These are phyloP conservation scores for Cordyceps pruinosa DNA, from an alignment of 2,329 filamentous ascomycete species.

Conservation along the genomic window DNA sequence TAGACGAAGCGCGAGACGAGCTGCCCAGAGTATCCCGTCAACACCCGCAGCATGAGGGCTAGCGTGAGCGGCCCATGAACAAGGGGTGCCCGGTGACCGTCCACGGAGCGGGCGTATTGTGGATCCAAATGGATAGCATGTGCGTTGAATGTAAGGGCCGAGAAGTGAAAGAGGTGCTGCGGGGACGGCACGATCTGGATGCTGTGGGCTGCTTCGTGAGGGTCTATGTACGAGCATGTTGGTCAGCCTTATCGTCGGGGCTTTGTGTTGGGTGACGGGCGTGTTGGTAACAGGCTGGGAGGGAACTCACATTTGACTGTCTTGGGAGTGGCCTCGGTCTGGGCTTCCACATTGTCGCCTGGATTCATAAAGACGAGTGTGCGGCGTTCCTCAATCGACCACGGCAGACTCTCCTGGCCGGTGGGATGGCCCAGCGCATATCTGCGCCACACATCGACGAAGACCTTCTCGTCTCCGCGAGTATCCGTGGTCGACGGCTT, in stretches of 20 bases:
- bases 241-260: neutral
- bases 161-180: slow-evolving; percentile 79
- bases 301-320: slow-evolving; percentile 2
- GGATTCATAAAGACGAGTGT: slow-evolving; percentile 45
- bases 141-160: slow-evolving; percentile 84
- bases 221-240: slow-evolving; percentile 20
- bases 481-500: no score
- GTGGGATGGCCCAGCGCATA: slow-evolving; percentile 29
- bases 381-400: slow-evolving; percentile 40
- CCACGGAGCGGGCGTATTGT: slow-evolving; percentile 59
- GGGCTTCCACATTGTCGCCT: neutral
- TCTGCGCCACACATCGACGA: slow-evolving; percentile 43
- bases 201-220: slow-evolving; percentile 28
- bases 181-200: slow-evolving; percentile 58
- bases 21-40: slow-evolving; percentile 30
- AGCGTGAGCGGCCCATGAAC: slow-evolving; percentile 84
- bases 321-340: neutral
- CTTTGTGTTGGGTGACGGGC: neutral
- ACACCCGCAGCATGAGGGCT: slow-evolving; percentile 64
- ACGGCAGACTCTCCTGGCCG: slow-evolving; percentile 8
- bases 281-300: neutral
- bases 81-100: slow-evolving; percentile 68
- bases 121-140: slow-evolving; percentile 84
- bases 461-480: slow-evolving; percentile 36
- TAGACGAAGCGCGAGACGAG: slow-evolving; percentile 60